Evolutionary conservation across 768 basidiomycete genomes (phyloP).

Genomic region (Lactarius sanguifluus): DNA sequence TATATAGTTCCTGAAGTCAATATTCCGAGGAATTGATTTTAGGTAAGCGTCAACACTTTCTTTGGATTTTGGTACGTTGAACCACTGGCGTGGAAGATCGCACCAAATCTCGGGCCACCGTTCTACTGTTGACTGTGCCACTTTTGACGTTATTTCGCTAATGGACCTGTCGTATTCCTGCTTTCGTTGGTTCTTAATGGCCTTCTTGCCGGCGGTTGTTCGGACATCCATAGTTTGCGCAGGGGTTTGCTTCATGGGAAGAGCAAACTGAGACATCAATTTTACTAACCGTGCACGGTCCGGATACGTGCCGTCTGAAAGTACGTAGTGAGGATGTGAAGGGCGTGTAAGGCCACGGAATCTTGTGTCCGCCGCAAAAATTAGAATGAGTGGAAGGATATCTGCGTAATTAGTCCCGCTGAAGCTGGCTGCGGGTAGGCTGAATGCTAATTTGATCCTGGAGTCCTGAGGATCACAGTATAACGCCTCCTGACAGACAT

Average conservation of each 20-base stretch:
- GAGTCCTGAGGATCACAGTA: neutral
- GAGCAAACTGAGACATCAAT: neutral
- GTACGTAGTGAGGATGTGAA: neutral
- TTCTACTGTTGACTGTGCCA: neutral
- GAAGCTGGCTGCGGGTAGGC: slow-evolving; percentile 4
- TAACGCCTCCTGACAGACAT: neutral
- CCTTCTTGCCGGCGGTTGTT: too few species aligned
- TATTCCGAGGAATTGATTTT: neutral
- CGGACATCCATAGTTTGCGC: neutral
- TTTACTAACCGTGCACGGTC: neutral
- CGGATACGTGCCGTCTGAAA: slow-evolving; percentile 6
- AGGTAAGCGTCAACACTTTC: neutral
- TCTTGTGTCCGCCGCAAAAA: neutral
- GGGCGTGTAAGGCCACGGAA: neutral
- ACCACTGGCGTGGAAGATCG: neutral
- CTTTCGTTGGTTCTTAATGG: neutral
- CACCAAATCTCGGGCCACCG: neutral
- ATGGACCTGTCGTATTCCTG: neutral
- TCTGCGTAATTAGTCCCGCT: neutral
- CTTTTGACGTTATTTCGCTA: neutral
- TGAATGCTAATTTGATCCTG: slow-evolving; percentile 2
- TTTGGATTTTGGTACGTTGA: neutral
- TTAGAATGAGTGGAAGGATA: neutral
- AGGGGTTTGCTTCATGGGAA: neutral
- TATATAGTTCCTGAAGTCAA: neutral